phyloP scores from a whole-genome alignment of 2,329 filamentous ascomycete genomes.

The Alternaria incomplexa region DNA sequence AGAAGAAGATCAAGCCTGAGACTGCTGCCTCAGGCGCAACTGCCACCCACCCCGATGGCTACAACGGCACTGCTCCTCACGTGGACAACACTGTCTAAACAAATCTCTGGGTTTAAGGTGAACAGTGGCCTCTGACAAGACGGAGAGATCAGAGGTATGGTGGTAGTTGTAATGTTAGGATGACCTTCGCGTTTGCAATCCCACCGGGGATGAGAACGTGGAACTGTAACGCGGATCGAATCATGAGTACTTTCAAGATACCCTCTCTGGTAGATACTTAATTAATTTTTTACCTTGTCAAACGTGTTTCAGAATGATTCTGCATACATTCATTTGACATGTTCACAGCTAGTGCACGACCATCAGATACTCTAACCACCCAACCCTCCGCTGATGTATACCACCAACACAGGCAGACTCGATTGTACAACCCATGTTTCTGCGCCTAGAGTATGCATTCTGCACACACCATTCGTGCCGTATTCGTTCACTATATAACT shows the following conservation, averaged over 20 bases:
- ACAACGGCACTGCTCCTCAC: neutral
- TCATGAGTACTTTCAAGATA: neutral
- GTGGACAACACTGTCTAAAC: constrained; percentile 1
- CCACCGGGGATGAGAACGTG: neutral
- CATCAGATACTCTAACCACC: neutral
- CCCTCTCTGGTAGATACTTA: neutral
- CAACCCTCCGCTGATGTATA: neutral
- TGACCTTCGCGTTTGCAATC: neutral
- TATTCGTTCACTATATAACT: neutral
- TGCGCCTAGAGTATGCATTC: too few species aligned
- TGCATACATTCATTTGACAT: neutral
- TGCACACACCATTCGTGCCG: neutral
- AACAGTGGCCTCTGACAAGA: neutral
- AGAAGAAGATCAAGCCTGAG: constrained; percentile 30
- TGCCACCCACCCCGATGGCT: neutral
- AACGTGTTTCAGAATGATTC: neutral
- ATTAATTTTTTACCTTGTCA: neutral
- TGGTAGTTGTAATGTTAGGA: neutral
- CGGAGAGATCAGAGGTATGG: neutral
- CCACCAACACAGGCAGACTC: neutral
- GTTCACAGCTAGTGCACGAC: neutral
- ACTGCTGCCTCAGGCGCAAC: neutral
- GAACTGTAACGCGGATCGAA: neutral
- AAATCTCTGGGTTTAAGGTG: neutral
- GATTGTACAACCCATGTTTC: neutral